phyloP scores from a whole-genome alignment of 1,284 basidiomycete genomes.

The Quambalaria eucalypti region DNA sequence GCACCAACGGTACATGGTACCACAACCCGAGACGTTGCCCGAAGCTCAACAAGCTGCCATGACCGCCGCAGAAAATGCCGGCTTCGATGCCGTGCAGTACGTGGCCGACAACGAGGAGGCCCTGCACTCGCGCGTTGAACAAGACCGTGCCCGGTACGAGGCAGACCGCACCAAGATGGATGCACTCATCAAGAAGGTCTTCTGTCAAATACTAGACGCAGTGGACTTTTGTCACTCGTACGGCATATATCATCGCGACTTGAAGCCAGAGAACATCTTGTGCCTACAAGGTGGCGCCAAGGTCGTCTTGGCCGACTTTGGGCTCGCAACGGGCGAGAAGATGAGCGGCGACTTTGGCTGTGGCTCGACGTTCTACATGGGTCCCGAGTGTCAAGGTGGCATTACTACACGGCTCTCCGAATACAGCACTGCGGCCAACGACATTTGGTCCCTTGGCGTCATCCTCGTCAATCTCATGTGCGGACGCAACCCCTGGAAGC shows the following conservation, averaged over 20 bases:
- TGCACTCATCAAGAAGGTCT: constrained; percentile 36
- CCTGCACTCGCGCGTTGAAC: constrained; percentile 9
- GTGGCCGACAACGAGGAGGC: constrained; percentile 14
- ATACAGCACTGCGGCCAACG: constrained; percentile 64
- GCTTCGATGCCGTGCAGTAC: constrained; percentile 4
- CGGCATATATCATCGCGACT: constrained; percentile 85
- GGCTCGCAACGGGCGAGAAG: constrained; percentile 83
- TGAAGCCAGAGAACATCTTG: constrained; percentile 96
- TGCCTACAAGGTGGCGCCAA: constrained; percentile 66
- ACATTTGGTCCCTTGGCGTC: constrained; percentile 91
- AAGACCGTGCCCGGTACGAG: constrained; percentile 7
- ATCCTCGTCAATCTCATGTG: constrained; percentile 81
- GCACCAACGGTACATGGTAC: constrained; percentile 58
- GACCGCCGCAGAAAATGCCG: constrained; percentile 7
- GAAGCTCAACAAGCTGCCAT: not conserved
- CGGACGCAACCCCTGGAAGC: constrained; percentile 77
- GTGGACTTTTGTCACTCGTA: constrained; percentile 68
- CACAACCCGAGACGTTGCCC: constrained; percentile 2
- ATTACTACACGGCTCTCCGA: constrained; percentile 52
- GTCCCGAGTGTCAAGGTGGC: constrained; percentile 89
- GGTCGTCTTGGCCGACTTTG: constrained; percentile 90
- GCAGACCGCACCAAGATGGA: constrained; percentile 32
- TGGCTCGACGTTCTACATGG: constrained; percentile 93
- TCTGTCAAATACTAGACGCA: constrained; percentile 66
- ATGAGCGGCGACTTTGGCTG: constrained; percentile 85